Percentiles rank a stretch among this genome's conserved stretches.
Evolutionary conservation across 2,329 filamentous ascomycete species (phyloP).

Genomic region (Aspergillus fructus): DNA sequence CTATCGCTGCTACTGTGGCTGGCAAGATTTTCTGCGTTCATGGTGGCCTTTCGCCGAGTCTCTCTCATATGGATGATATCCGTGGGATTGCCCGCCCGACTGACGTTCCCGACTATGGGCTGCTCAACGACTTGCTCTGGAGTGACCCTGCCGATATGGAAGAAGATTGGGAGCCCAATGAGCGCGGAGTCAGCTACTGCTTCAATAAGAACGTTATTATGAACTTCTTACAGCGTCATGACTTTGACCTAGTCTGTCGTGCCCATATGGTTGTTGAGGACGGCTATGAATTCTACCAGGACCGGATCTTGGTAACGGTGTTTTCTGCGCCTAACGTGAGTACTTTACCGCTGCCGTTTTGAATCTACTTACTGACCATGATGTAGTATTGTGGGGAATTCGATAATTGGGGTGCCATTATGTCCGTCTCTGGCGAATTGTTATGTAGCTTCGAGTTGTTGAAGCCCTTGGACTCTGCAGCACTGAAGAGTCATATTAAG

Average conservation of each 20-base stretch:
- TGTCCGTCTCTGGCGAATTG: slow-evolving; percentile 92
- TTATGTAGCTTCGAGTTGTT: slow-evolving; percentile 96
- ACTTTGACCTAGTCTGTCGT: slow-evolving; percentile 95
- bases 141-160: slow-evolving; percentile 98
- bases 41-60: slow-evolving; percentile 84
- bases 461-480: slow-evolving; percentile 93
- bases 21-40: slow-evolving; percentile 98
- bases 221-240: slow-evolving; percentile 89
- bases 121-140: slow-evolving; percentile 95
- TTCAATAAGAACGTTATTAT: slow-evolving; percentile 98
- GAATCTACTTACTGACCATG: slow-evolving; percentile 22
- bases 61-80: slow-evolving; percentile 98
- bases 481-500: slow-evolving; percentile 98
- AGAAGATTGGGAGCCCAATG: slow-evolving; percentile 95
- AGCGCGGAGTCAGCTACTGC: slow-evolving; percentile 95
- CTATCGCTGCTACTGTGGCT: slow-evolving; percentile 93
- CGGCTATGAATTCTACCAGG: slow-evolving; percentile 98
- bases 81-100: slow-evolving; percentile 92
- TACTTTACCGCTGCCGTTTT: slow-evolving; percentile 20
- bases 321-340: slow-evolving; percentile 96
- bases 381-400: slow-evolving; percentile 95
- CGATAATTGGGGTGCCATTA: slow-evolving; percentile 98
- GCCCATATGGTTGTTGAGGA: slow-evolving; percentile 99
- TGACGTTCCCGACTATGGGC: slow-evolving; percentile 93
- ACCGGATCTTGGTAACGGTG: slow-evolving; percentile 90